Base-by-base conservation (phyloP, 345 rosid genomes). In the Hibiscus syriacus region DNA sequence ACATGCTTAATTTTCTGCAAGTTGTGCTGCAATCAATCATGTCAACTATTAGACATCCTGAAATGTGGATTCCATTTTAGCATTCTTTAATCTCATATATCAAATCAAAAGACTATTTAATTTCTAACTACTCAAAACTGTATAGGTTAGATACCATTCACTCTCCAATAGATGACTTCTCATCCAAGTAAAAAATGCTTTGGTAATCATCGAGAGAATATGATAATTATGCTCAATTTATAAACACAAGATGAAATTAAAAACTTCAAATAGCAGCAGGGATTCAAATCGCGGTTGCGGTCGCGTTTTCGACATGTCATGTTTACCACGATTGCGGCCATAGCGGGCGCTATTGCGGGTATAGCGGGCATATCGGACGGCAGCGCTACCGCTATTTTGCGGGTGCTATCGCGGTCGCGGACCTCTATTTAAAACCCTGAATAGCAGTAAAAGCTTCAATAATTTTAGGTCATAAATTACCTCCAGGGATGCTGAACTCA, bases 1-100 rank as follows among this genome's bases (percentile, higher is more conserved):
- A 80, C 67, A 69, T 80, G 83, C 82, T 83, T 86, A 38, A 89
- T 64, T 85, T 85, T 89, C 77, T 87, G 90, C 66, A 77, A 14
- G 74, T 82, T 84, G 59, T 70, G 78, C 98, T 91, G 92, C 85
- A 88, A 79, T 68, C 30, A 77, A 32, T 39, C 45, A 72, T 38
- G 17, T 49, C 59, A 29, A 75, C 58, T 41, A 66, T 80, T 71
- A 81, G 79, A n/a, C 11, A 78, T 13, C 46, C 60, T 1, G 34
- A 17, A 34, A 52, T 34, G 38, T 20, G 29, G 46, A 4, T 23
- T 26, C 32, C 10, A 45, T 36, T 48, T 14, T 22, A 55, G 45
- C 12, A n/a, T 49, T 27, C 48, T 55, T 16, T 36, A 57, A 70
- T 56, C 69, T 26, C 32, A 45, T 38, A 38, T 49, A 59, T 46